phyloP scores from a whole-genome alignment of 805 yeast genomes.

The Aciculoconidium aculeatum region DNA sequence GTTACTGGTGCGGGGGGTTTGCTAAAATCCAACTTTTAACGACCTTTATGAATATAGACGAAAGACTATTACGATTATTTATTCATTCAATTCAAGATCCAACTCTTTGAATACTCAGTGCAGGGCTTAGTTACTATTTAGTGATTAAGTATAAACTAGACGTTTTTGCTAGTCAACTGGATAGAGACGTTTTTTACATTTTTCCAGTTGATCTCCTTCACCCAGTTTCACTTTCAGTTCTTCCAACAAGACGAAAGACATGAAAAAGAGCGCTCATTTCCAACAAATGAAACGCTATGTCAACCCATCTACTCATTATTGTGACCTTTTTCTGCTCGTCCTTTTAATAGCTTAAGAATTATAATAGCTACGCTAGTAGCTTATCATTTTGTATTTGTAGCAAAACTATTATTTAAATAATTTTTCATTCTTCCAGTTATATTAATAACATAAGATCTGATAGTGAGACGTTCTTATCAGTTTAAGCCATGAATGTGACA shows the following conservation, averaged over 20 bases:
- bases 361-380: no score
- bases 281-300: conserved; percentile 11
- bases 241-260: conserved; percentile 12
- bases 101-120: conserved; percentile 11
- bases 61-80: conserved; percentile 10
- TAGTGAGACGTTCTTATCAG: no score
- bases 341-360: no score
- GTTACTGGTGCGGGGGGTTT: conserved; percentile 6
- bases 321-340: conserved; percentile 10
- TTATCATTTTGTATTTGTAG: no score
- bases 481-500: no score
- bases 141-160: conserved; percentile 5
- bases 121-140: conserved; percentile 2
- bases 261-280: conserved; percentile 10
- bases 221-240: conserved; percentile 11
- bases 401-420: no score
- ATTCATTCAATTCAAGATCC: conserved; percentile 12
- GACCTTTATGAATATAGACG: conserved; percentile 16
- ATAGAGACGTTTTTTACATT: no score
- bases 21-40: conserved; percentile 37
- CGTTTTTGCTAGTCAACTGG: conserved; percentile 2
- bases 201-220: conserved; percentile 1
- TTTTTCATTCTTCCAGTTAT: no score
- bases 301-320: conserved; percentile 4
- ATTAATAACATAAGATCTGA: no score